Evolutionary conservation across 306 rosid species (phyloP).

Genomic region (Medicago ruthenica): DNA sequence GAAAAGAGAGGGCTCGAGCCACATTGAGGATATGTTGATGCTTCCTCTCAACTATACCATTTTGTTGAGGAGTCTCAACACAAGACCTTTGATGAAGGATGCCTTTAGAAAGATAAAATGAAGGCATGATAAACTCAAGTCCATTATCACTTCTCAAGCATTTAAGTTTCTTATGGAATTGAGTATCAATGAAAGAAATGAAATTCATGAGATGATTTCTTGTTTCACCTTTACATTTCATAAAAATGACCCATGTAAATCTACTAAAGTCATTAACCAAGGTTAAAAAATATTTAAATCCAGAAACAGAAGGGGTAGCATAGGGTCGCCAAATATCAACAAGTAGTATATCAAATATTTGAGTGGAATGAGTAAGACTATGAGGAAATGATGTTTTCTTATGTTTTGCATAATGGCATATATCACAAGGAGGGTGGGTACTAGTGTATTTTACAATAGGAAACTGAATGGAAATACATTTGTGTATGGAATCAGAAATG

Average conservation of each 20-base stretch:
- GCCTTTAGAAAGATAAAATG: neutral
- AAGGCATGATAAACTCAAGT: neutral
- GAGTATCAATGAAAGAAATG: neutral
- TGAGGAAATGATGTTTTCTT: neutral
- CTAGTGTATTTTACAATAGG: neutral
- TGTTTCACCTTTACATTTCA: neutral
- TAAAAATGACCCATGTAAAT: neutral
- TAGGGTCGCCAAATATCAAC: neutral
- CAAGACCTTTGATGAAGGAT: neutral
- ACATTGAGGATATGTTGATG: neutral
- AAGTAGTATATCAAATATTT: neutral
- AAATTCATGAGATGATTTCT: neutral
- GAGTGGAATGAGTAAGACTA: neutral
- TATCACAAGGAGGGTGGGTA: neutral
- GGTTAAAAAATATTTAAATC: neutral
- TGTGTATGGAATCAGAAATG: neutral
- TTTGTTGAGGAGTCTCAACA: neutral
- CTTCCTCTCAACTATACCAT: neutral
- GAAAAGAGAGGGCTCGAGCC: neutral
- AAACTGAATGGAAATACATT: neutral
- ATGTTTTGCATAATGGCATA: slow-evolving; percentile 2
- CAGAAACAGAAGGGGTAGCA: neutral
- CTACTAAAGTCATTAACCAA: neutral
- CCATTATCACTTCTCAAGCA: neutral
- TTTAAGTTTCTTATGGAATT: neutral